Percentiles rank a stretch among this genome's conserved stretches.
phyloP scores from a whole-genome alignment of 208 protist species.

The Trypanosoma melophagium region DNA sequence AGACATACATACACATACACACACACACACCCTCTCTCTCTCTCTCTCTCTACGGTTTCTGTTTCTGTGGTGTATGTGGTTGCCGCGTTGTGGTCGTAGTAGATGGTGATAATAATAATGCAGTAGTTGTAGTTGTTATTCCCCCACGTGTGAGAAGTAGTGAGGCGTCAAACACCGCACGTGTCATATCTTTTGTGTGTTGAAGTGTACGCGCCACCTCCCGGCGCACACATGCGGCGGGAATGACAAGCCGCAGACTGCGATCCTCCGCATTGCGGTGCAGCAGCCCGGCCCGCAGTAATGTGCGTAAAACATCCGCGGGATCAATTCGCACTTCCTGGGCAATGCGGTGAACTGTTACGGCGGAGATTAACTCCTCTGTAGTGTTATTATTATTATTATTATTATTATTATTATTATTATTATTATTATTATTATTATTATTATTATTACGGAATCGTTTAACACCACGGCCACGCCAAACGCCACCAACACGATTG shows the following conservation, averaged over 20 bases:
- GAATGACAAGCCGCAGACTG: constrained; percentile 59
- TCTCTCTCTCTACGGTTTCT: not conserved
- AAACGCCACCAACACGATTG: no score
- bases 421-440: no score
- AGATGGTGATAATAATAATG: not conserved
- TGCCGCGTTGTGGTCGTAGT: not conserved
- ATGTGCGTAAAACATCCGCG: constrained; percentile 69
- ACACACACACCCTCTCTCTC: no score
- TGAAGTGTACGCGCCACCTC: constrained; percentile 30
- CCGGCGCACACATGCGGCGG: constrained; percentile 48
- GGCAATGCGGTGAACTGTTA: constrained; percentile 41
- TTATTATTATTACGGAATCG: no score
- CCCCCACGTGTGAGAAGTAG: constrained; percentile 26
- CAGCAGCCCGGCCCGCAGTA: constrained; percentile 76
- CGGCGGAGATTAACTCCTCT: constrained; percentile 9
- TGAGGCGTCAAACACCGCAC: constrained; percentile 47
- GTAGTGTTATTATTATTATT: no score
- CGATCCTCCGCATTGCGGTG: constrained; percentile 74
- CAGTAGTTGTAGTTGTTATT: not conserved
- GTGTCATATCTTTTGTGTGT: constrained; percentile 26
- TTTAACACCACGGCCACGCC: no score
- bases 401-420: no score
- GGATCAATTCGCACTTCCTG: constrained; percentile 65
- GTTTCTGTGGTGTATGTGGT: not conserved
- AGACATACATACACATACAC: no score